A percentile compares a stretch with the other conserved stretches of the same genome.
phyloP scores from a whole-genome alignment of 768 basidiomycete genomes.

The Pisolithus orientalis region DNA sequence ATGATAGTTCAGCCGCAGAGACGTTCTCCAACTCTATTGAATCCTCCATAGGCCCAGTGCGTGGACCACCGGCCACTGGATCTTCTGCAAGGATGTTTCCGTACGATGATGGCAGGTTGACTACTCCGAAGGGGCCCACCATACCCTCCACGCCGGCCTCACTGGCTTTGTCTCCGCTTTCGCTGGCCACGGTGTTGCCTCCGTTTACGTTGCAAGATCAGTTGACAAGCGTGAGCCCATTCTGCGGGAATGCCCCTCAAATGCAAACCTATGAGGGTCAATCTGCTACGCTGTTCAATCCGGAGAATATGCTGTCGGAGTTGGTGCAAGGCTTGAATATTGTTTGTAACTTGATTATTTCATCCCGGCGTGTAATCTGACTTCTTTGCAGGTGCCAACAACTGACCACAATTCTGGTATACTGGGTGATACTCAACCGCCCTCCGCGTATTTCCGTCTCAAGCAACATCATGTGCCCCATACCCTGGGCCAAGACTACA shows the following conservation, averaged over 20 bases:
- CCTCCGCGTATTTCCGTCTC: background rate
- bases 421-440: background rate
- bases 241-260: background rate
- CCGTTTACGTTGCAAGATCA: slow-evolving; percentile 3
- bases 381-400: slow-evolving; percentile 21
- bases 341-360: slow-evolving; percentile 16
- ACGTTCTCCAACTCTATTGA: slow-evolving; percentile 28
- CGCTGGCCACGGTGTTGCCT: background rate
- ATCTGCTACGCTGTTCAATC: background rate
- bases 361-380: slow-evolving; percentile 2
- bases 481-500: background rate
- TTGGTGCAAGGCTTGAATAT: slow-evolving; percentile 22
- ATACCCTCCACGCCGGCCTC: slow-evolving; percentile 3
- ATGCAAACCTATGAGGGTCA: slow-evolving; percentile 11
- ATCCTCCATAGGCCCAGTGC: slow-evolving; percentile 30
- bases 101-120: slow-evolving; percentile 12
- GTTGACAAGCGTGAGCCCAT: background rate
- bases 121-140: slow-evolving; percentile 3
- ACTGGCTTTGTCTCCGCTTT: background rate
- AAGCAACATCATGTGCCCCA: background rate
- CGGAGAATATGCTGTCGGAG: slow-evolving; percentile 16
- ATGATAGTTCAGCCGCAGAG: slow-evolving; percentile 31
- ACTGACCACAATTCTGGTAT: slow-evolving; percentile 11
- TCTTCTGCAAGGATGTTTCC: slow-evolving; percentile 9
- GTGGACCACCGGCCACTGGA: slow-evolving; percentile 27